Conservation (phyloP, 1,284 basidiomycete species). For the Heterobasidion irregulare region DNA sequence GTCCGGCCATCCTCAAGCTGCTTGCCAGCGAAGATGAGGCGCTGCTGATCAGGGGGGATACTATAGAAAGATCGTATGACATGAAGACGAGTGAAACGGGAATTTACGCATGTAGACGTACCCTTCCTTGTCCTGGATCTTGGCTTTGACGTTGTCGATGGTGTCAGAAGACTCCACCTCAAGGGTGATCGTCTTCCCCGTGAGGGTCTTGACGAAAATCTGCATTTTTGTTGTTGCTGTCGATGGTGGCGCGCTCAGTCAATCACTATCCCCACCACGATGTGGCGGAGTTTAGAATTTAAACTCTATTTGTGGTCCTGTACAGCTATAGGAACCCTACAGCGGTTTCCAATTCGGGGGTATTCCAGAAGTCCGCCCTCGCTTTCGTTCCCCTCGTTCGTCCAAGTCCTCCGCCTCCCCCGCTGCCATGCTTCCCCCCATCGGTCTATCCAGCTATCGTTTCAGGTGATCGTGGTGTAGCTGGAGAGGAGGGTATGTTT, state of each 20-base stretch:
- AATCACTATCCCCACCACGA: not conserved
- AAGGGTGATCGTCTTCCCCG: conserved; percentile 98
- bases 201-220: conserved; percentile 94
- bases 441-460: too few relatives aligned
- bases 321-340: conserved; percentile 25
- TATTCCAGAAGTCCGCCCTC: not conserved
- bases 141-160: conserved; percentile 96
- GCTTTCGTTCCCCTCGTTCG: not conserved
- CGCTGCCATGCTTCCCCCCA: too few relatives aligned
- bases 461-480: too few relatives aligned
- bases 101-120: conserved; percentile 22
- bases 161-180: conserved; percentile 97
- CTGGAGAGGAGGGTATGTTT: too few relatives aligned
- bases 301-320: conserved; percentile 18
- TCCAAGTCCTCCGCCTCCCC: too few relatives aligned
- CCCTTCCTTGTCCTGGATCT: conserved; percentile 94
- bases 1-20: conserved; percentile 97
- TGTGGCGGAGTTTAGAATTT: conserved; percentile 1
- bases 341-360: not conserved
- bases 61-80: conserved; percentile 25
- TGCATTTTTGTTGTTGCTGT: conserved; percentile 52
- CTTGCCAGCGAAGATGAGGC: conserved; percentile 94
- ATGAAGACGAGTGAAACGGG: not conserved
- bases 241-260: not conserved
- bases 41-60: conserved; percentile 91